Evolutionary conservation across 23 red algal species (phyloP).

Genomic region (Agarophyton chilense): DNA sequence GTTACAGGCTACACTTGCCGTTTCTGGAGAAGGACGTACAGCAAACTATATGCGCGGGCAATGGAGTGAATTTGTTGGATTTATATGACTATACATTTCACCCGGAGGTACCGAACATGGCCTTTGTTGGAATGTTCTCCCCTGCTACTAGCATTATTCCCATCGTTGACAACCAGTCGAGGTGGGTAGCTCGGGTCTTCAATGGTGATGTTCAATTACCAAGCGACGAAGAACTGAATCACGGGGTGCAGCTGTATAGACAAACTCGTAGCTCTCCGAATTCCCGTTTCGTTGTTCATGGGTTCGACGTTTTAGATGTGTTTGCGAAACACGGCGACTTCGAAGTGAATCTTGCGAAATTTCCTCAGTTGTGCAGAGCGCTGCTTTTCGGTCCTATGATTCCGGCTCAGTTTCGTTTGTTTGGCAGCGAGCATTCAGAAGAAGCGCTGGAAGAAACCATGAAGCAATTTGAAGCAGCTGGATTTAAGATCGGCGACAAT

Average conservation of each 20-base stretch:
- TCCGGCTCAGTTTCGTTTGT: conserved; percentile 50
- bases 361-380: not conserved
- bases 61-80: not conserved
- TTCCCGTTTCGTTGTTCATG: not conserved
- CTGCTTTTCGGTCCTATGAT: conserved; percentile 27
- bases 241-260: not conserved
- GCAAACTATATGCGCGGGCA: not conserved
- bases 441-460: not conserved
- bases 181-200: conserved; percentile 21
- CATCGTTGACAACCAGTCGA: conserved; percentile 22
- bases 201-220: not conserved
- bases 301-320: conserved; percentile 32
- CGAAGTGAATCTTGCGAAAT: conserved; percentile 16
- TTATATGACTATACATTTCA: conserved; percentile 33
- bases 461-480: conserved; percentile 1
- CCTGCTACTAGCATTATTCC: not conserved
- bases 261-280: not conserved
- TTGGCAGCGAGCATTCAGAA: not conserved
- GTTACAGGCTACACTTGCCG: conserved; percentile 9
- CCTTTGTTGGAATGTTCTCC: conserved; percentile 26
- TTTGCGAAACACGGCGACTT: conserved; percentile 1
- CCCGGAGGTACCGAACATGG: not conserved
- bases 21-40: conserved; percentile 19
- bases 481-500: not conserved
- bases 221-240: not conserved